These are phyloP conservation scores for Coelastrella sp. DNA, from an alignment of 139 green algal genomes.

Conservation along the genomic window DNA sequence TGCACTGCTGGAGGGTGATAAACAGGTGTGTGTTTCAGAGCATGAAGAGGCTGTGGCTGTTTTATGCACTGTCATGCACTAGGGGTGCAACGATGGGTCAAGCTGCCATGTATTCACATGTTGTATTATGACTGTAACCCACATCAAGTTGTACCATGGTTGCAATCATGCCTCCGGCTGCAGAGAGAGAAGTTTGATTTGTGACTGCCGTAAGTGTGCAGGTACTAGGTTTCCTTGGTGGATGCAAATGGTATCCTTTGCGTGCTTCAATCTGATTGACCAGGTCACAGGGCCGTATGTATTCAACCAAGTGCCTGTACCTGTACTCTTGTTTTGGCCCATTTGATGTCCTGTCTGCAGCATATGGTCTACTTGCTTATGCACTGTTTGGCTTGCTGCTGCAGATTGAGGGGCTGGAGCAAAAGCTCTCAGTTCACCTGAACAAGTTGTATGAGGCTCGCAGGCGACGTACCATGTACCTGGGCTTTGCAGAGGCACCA, in stretches of 20 bases:
- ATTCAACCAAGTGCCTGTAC: background rate
- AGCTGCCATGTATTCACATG: too few species aligned
- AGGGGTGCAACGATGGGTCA: too few species aligned
- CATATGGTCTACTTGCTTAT: background rate
- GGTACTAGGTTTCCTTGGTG: too few species aligned
- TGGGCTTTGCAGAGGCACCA: constrained; percentile 81
- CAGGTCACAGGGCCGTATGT: too few species aligned
- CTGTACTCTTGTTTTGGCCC: background rate
- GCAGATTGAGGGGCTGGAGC: constrained; percentile 44
- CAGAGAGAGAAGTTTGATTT: too few species aligned
- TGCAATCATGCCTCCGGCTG: too few species aligned
- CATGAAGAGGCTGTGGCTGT: background rate
- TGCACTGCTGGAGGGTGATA: constrained; percentile 19
- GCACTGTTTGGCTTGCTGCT: background rate
- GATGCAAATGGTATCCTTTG: too few species aligned
- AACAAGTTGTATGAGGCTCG: constrained; percentile 61
- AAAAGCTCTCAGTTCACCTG: background rate
- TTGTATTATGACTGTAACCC: too few species aligned
- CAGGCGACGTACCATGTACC: constrained; percentile 75
- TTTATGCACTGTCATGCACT: too few species aligned
- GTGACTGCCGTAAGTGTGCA: too few species aligned
- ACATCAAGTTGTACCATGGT: too few species aligned
- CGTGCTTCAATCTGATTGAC: too few species aligned
- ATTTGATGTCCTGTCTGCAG: background rate
- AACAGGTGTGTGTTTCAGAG: constrained; percentile 3